Percentiles rank a stretch among this genome's conserved stretches.
Conservation (phyloP, 352 stramenopile species). For the Globisporangium spiculum region DNA sequence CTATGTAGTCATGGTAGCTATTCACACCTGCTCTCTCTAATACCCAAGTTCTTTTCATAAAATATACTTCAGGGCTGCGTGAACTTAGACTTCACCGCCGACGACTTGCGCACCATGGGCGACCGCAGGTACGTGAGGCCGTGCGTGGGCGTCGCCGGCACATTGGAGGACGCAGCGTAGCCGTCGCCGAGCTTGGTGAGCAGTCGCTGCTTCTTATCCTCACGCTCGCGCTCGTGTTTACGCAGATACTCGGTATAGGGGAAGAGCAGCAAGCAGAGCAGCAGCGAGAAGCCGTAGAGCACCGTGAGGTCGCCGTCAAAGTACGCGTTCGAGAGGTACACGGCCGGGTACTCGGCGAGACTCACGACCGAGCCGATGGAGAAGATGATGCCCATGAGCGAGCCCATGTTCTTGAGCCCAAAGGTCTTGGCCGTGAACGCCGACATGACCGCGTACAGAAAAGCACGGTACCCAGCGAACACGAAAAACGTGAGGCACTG, state of each 20-base stretch:
- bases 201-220: constrained; percentile 34
- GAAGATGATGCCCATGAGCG: constrained; percentile 82
- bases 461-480: constrained; percentile 83
- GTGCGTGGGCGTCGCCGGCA: constrained; percentile 25
- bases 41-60: background rate
- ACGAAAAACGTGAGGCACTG: constrained; percentile 75
- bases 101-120: constrained; percentile 25
- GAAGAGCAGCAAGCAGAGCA: constrained; percentile 52
- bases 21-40: background rate
- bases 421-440: constrained; percentile 87
- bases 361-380: constrained; percentile 71
- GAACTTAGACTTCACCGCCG: constrained; percentile 12
- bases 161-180: background rate
- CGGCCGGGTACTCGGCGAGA: constrained; percentile 74
- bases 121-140: constrained; percentile 60
- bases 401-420: constrained; percentile 81
- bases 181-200: constrained; percentile 21
- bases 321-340: constrained; percentile 65
- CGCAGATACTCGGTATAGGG: constrained; percentile 56
- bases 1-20: background rate
- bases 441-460: constrained; percentile 86
- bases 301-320: constrained; percentile 55
- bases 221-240: constrained; percentile 46
- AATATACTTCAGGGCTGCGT: background rate
- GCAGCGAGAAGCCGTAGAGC: constrained; percentile 49